phyloP scores from a whole-genome alignment of 2,329 filamentous ascomycete species.

The Phaeosphaeriaceae sp. region DNA sequence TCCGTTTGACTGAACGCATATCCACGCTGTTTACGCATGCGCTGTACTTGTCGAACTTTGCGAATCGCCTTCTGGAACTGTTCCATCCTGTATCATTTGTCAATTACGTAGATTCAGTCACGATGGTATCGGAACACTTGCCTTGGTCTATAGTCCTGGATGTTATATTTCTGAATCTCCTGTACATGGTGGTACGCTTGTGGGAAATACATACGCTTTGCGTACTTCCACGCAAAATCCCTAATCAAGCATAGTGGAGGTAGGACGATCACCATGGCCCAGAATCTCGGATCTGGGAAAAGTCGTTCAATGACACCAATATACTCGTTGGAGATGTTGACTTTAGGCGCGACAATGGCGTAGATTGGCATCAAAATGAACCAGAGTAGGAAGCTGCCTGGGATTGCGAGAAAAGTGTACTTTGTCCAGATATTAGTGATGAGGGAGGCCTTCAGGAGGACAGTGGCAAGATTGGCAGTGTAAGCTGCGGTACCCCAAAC shows the following conservation, averaged over 20 bases:
- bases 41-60: conserved; percentile 96
- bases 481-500: conserved; percentile 97
- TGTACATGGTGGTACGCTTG: conserved; percentile 98
- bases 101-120: not conserved
- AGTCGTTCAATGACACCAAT: conserved; percentile 80
- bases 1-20: conserved; percentile 99
- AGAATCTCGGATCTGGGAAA: conserved; percentile 84
- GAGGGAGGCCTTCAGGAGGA: conserved; percentile 91
- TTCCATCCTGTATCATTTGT: conserved; percentile 74
- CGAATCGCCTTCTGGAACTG: conserved; percentile 99
- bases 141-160: conserved; percentile 97
- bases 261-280: conserved; percentile 83
- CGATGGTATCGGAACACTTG: conserved; percentile 53
- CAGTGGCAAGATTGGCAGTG: conserved; percentile 89
- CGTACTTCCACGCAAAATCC: conserved; percentile 97
- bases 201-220: conserved; percentile 95
- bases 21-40: conserved; percentile 98
- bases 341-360: conserved; percentile 81
- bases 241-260: conserved; percentile 82
- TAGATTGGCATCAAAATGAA: conserved; percentile 88
- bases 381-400: conserved; percentile 91
- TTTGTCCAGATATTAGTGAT: conserved; percentile 99
- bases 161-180: conserved; percentile 99
- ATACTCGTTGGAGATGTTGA: conserved; percentile 83
- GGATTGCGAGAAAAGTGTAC: conserved; percentile 94